A percentile compares a stretch with the other conserved stretches of the same genome.
phyloP scores from a whole-genome alignment of 345 rosid species.

The Passiflora organensis region DNA sequence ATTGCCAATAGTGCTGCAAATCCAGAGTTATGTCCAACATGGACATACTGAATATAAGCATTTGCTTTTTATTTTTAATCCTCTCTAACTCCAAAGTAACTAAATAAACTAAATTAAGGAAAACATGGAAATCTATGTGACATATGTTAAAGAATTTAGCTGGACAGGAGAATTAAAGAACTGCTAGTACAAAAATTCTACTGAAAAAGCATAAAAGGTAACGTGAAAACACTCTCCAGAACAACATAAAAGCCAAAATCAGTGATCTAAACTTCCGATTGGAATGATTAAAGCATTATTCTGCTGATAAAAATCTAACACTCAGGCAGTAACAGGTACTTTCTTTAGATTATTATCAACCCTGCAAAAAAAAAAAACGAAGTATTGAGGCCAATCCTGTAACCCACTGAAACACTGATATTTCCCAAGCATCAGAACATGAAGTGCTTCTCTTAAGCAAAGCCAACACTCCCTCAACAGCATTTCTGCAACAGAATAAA shows the following conservation, averaged over 20 bases:
- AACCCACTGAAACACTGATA: constrained; percentile 34
- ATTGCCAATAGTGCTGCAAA: too few relatives aligned
- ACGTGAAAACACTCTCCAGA: too few relatives aligned
- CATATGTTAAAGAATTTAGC: background rate
- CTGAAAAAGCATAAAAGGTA: too few relatives aligned
- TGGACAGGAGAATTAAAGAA: background rate
- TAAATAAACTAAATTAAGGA: background rate
- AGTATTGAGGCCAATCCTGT: constrained; percentile 27
- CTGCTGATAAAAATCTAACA: constrained; percentile 16
- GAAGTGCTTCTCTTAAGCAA: constrained; percentile 48
- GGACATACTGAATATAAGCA: too few relatives aligned
- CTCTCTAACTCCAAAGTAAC: too few relatives aligned
- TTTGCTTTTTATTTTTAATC: too few relatives aligned
- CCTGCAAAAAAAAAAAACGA: constrained; percentile 27
- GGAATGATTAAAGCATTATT: constrained; percentile 3
- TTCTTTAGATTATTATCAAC: constrained; percentile 4
- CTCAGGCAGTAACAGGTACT: constrained; percentile 13
- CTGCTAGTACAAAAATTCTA: background rate
- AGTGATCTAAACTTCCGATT: constrained; percentile 12
- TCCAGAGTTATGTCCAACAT: too few relatives aligned
- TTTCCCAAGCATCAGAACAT: constrained; percentile 47
- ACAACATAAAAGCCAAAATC: background rate
- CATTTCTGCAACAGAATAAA: constrained; percentile 68
- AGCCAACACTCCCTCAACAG: constrained; percentile 50
- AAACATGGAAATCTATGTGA: background rate